Evolutionary conservation across 306 rosid species (phyloP).

Genomic region (Aeschynomene evenia): DNA sequence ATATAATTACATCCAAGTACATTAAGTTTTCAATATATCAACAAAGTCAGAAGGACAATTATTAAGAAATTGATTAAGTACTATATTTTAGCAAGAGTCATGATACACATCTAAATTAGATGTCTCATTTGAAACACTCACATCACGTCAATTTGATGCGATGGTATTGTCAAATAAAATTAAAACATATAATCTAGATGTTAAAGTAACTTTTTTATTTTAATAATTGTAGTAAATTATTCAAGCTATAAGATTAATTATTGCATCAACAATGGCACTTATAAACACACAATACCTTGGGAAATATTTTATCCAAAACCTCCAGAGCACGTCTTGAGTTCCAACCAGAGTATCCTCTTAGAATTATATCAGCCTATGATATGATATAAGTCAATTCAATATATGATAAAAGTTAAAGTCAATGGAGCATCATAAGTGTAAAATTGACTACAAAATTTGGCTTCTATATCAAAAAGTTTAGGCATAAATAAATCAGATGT

Average conservation of each 20-base stretch:
- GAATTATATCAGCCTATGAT: slow-evolving; percentile 63
- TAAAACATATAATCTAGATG: too few species aligned
- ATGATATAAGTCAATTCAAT: background rate
- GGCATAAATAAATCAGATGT: background rate
- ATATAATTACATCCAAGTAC: too few species aligned
- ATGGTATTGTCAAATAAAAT: too few species aligned
- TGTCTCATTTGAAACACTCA: too few species aligned
- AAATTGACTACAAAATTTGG: background rate
- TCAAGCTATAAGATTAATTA: background rate
- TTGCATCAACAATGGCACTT: background rate
- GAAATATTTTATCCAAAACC: slow-evolving; percentile 65
- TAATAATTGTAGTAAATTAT: too few species aligned
- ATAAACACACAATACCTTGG: slow-evolving; percentile 47
- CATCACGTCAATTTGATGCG: too few species aligned
- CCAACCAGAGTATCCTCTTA: slow-evolving; percentile 86
- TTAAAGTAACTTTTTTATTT: too few species aligned
- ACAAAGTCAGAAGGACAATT: too few species aligned
- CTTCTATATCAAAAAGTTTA: background rate
- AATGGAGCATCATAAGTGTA: background rate
- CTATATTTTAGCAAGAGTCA: background rate
- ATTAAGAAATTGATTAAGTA: too few species aligned
- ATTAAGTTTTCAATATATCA: too few species aligned
- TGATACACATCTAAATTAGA: too few species aligned
- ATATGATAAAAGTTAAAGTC: slow-evolving; percentile 2
- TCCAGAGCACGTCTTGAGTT: slow-evolving; percentile 78